Evolutionary conservation across 306 rosid genomes (phyloP).

Genomic region (Ochetophila trinervis): DNA sequence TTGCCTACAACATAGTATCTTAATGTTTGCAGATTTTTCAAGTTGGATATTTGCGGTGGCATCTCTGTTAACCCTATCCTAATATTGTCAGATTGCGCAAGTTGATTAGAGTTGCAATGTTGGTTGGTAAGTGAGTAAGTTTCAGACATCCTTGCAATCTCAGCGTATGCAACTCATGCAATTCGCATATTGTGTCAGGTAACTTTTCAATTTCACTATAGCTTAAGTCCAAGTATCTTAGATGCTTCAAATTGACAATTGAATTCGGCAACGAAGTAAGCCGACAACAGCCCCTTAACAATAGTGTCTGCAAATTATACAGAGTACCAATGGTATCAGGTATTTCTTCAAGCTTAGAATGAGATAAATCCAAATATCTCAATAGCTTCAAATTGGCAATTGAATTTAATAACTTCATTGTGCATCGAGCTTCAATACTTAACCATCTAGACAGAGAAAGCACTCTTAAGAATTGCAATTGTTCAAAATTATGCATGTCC

Average conservation of each 20-base stretch:
- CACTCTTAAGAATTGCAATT: neutral
- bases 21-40: conserved; percentile 4
- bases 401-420: no score
- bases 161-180: conserved; percentile 17
- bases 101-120: conserved; percentile 5
- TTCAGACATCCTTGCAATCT: neutral
- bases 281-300: neutral
- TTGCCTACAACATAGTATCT: neutral
- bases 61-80: neutral
- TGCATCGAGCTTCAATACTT: no score
- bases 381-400: no score
- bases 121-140: conserved; percentile 6
- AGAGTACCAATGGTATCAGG: no score
- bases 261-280: neutral
- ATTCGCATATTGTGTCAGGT: neutral
- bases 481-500: no score
- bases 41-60: neutral
- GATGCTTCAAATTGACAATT: neutral
- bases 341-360: no score
- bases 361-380: no score
- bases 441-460: neutral
- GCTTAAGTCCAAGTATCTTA: conserved; percentile 10
- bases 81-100: neutral
- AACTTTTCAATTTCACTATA: neutral
- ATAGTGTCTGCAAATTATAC: no score